Base-by-base conservation (phyloP, 805 yeast species). In the Tetrapisispora phaffii region DNA sequence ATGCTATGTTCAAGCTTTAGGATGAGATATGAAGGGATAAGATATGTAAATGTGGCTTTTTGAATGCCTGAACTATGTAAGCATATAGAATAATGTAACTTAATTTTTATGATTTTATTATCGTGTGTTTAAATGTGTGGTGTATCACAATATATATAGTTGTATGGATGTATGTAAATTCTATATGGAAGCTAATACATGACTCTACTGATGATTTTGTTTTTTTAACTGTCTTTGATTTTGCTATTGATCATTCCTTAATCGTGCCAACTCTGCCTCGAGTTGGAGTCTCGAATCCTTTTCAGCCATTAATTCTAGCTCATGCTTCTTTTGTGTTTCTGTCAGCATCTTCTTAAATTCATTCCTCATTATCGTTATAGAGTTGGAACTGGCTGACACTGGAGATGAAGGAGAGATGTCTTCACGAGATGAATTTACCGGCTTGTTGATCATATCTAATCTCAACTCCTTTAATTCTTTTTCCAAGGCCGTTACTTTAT, bases 271-370 rank as follows among this genome's bases (percentile, higher is more conserved):
- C 42, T 73, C 58, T 29, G 66, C 60, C 40, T 70, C 68, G 31
- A 79, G 58, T 47, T 74, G 67, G 34, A 68, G 61, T 50, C 79
- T 69, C 49, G 71, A 70, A n/a, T 69, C 62, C 36, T 77, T 69
- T 59, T 81, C 86, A 50, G 72, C 71, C 32, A 70, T 68, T 38
- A 83, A 59, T 50, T 81, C 84, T 10, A 66, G 55, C 51, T 80
- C 85, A 54, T 80, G 77, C 46, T 71, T 77, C 39, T 72, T 75
- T 49, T 80, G 85, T 46, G 82, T 75, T 34, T 77, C 79, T 20
- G 71, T 65, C 4, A 82, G 78, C 41, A 82, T 65, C 53, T 77
- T 80, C 60, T 76, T 82, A 65, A 82, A 83, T 60, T 83, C 88
- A 49, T 75, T 71, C 46, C 85, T 68, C 61, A 83, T 65, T 2